Conservation (phyloP, 805 yeast species). For the Lipomyces spencermartinsiae region DNA sequence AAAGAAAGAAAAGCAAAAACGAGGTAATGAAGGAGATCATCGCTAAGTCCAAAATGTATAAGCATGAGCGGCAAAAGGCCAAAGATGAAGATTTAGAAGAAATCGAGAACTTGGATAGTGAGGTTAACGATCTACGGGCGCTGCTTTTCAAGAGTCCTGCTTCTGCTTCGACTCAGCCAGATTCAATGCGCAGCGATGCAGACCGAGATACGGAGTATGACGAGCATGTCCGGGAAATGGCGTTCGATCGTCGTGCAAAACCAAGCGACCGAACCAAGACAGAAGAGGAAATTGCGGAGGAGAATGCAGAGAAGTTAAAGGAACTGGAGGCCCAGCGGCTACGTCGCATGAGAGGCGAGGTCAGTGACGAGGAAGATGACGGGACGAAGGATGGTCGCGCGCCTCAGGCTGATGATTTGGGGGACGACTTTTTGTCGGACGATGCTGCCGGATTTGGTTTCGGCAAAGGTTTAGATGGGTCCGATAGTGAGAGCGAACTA, state of each 20-base stretch:
- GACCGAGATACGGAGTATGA: slow-evolving; percentile 47
- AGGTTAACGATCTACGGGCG: slow-evolving; percentile 43
- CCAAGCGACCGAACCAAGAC: slow-evolving; percentile 54
- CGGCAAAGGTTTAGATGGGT: slow-evolving; percentile 46
- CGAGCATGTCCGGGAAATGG: slow-evolving; percentile 48
- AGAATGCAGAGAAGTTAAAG: slow-evolving; percentile 44
- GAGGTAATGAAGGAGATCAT: slow-evolving; percentile 55
- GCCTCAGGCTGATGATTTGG: slow-evolving; percentile 42
- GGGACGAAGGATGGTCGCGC: slow-evolving; percentile 59
- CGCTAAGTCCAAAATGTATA: slow-evolving; percentile 52
- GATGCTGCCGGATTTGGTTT: slow-evolving; percentile 52
- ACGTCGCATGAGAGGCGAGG: slow-evolving; percentile 50
- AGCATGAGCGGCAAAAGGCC: slow-evolving; percentile 50
- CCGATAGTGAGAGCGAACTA: slow-evolving; percentile 46
- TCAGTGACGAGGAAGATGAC: slow-evolving; percentile 40
- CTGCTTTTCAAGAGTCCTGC: slow-evolving; percentile 23
- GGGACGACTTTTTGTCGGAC: slow-evolving; percentile 46
- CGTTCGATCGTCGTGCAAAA: slow-evolving; percentile 50
- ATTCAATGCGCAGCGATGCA: slow-evolving; percentile 1
- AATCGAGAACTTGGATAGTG: slow-evolving; percentile 49
- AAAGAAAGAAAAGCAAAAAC: slow-evolving; percentile 48
- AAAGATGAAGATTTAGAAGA: slow-evolving; percentile 47
- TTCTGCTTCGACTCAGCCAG: slow-evolving; percentile 1
- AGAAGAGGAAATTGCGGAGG: slow-evolving; percentile 50
- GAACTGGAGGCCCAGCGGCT: slow-evolving; percentile 47